phyloP scores from a whole-genome alignment of 2,329 filamentous ascomycete species.

The Nothophoma quercina region DNA sequence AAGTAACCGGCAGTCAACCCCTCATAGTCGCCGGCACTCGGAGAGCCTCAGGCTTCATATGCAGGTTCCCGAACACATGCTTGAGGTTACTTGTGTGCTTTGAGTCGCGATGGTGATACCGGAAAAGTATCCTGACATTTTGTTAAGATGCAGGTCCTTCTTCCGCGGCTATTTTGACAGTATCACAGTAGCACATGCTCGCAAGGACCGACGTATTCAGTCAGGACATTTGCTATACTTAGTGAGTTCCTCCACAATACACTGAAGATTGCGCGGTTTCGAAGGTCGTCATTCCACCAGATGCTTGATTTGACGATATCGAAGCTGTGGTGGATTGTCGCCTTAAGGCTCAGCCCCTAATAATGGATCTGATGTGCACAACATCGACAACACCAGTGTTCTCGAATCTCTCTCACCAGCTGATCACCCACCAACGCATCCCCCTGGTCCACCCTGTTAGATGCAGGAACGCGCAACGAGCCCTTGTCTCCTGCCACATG shows the following conservation, averaged over 20 bases:
- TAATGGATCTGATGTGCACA: conserved; percentile 5
- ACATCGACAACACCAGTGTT: neutral
- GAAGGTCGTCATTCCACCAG: neutral
- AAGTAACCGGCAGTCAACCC: conserved; percentile 10
- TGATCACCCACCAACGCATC: conserved; percentile 15
- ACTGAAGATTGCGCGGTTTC: neutral
- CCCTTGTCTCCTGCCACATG: conserved; percentile 1
- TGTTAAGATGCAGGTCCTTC: too few species aligned
- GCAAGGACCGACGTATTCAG: neutral
- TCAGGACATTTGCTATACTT: neutral
- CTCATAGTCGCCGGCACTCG: conserved; percentile 7
- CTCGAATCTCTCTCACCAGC: conserved; percentile 7
- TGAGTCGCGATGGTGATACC: neutral
- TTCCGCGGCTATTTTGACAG: too few species aligned
- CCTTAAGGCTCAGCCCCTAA: conserved; percentile 8
- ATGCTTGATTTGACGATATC: neutral
- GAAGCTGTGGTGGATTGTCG: neutral
- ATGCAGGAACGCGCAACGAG: conserved; percentile 20
- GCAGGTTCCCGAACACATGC: conserved; percentile 7
- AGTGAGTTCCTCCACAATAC: neutral
- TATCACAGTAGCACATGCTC: too few species aligned
- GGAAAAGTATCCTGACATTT: too few species aligned
- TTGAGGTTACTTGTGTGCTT: conserved; percentile 5
- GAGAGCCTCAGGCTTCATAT: conserved; percentile 9
- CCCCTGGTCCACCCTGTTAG: conserved; percentile 2